Percentiles rank a stretch among this genome's conserved stretches.
These are phyloP conservation scores for Chlamydomonas eustigma DNA, from an alignment of 139 green algal species.

Conservation along the genomic window DNA sequence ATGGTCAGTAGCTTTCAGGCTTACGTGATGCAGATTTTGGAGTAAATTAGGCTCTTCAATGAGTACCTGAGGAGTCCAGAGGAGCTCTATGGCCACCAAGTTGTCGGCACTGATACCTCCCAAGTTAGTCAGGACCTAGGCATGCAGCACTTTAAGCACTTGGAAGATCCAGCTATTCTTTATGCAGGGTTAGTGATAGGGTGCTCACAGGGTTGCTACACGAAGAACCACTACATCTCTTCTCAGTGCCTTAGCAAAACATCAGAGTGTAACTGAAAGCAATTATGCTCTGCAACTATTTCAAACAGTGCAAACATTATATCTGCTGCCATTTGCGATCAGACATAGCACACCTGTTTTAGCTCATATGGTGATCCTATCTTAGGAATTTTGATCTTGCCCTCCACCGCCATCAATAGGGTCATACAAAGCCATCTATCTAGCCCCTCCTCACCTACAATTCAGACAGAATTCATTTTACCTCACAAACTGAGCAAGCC, in stretches of 20 bases:
- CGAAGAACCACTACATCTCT: no score
- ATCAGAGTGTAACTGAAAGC: no score
- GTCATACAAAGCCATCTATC: constrained; percentile 70
- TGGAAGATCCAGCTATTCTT: no score
- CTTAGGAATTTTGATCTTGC: constrained; percentile 68
- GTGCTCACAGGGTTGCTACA: no score
- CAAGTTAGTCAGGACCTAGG: constrained; percentile 64
- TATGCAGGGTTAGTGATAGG: no score
- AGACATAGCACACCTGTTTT: constrained; percentile 20
- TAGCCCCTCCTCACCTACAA: constrained; percentile 30
- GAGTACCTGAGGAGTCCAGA: constrained; percentile 95
- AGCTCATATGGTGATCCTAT: constrained; percentile 23
- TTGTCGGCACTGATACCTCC: constrained; percentile 58
- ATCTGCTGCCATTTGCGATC: neutral
- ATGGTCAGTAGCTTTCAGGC: no score
- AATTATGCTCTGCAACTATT: no score
- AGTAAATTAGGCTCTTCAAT: no score
- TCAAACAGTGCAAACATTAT: neutral
- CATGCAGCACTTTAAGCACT: neutral
- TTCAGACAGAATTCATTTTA: no score
- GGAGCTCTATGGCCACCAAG: constrained; percentile 89
- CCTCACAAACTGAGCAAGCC: no score
- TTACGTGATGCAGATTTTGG: no score
- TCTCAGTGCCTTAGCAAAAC: no score
- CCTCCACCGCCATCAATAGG: constrained; percentile 74